A percentile compares a stretch with the other conserved stretches of the same genome.
These are phyloP conservation scores for Taxillus chinensis DNA, from an alignment of 164 flowering plant genomes.

Conservation along the genomic window DNA sequence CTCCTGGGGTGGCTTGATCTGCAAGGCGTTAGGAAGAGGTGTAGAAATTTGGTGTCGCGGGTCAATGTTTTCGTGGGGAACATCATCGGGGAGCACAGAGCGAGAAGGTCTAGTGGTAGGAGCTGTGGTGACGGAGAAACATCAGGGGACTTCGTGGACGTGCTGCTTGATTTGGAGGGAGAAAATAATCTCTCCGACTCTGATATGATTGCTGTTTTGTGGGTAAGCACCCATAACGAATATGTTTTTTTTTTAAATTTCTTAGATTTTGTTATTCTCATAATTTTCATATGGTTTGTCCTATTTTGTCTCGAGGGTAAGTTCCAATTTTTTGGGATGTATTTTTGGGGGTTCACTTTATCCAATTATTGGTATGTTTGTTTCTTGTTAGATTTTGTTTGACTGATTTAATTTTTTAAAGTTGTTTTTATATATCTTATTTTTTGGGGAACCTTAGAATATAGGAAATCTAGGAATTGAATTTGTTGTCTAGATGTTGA, in stretches of 20 bases:
- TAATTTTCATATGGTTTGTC: too few relatives aligned
- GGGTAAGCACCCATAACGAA: slow-evolving; percentile 33
- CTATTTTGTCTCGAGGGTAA: too few relatives aligned
- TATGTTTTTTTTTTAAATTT: neutral
- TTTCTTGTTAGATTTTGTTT: too few relatives aligned
- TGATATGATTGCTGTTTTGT: slow-evolving; percentile 84
- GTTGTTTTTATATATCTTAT: too few relatives aligned
- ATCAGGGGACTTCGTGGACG: slow-evolving; percentile 51
- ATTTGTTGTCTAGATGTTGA: too few relatives aligned
- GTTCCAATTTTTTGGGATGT: too few relatives aligned
- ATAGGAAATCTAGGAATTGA: too few relatives aligned
- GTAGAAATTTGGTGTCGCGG: slow-evolving; percentile 24
- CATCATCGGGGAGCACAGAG: slow-evolving; percentile 40
- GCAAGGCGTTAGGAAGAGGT: slow-evolving; percentile 49
- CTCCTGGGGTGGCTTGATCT: slow-evolving; percentile 36
- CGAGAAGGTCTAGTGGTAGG: slow-evolving; percentile 10
- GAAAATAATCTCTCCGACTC: slow-evolving; percentile 50
- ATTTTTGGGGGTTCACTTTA: too few relatives aligned
- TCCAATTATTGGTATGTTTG: too few relatives aligned
- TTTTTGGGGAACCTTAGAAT: too few relatives aligned
- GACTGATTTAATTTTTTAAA: too few relatives aligned
- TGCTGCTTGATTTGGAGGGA: slow-evolving; percentile 42
- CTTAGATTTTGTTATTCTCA: too few relatives aligned
- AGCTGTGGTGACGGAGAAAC: slow-evolving; percentile 5
- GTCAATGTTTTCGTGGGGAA: slow-evolving; percentile 42